Base-by-base conservation (phyloP, 2,329 filamentous ascomycete genomes). In the Sphaerulina populicola region DNA sequence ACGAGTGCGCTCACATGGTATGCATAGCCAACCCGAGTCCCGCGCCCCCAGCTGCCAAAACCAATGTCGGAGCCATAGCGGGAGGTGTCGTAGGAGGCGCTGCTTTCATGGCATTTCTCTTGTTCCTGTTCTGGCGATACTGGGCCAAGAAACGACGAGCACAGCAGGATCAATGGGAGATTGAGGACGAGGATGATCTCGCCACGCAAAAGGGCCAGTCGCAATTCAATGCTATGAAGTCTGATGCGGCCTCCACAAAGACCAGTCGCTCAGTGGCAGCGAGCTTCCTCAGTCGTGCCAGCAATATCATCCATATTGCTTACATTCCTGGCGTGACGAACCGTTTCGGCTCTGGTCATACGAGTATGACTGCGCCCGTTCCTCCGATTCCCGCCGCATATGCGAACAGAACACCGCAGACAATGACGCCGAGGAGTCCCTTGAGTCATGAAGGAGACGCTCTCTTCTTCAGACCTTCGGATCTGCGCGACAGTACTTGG, bases 261-360 rank as follows among this genome's bases (percentile, higher is more conserved):
- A 91, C 49, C 80, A 85, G 62, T 57, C 63, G 60, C 63, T 97
- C 91, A 10, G 88, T 98, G 66, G 93, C 93, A 12, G 96, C 90
- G 8, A 97, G 91, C 23, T 89, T 97, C 53, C 79, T 96, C 54
- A 97, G 93, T 14, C 83, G 93, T 56, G 93, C 93, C 44, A 97
- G 93, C 64, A 98, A 98, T 74, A 91, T 98, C 67, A 98, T 98
- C 63, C 93, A 97, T 72, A 98, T 98, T 70, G 93, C 93, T 50
- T 98, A 97, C 69, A 97, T 98, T 59, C 93, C 93, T 11, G 93
- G 93, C 54, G 90, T 97, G 63, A 68, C 62, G 18, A 96, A 96
- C 72, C 81, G 91, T 60, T 89, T 90, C 6, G 83, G 85, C n/a
- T 91, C 88, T 0, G 57, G 60, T 2, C 58, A 60, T 30, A 64